Base-by-base conservation (phyloP, 495 filamentous ascomycete genomes). In the Cercophora scortea region DNA sequence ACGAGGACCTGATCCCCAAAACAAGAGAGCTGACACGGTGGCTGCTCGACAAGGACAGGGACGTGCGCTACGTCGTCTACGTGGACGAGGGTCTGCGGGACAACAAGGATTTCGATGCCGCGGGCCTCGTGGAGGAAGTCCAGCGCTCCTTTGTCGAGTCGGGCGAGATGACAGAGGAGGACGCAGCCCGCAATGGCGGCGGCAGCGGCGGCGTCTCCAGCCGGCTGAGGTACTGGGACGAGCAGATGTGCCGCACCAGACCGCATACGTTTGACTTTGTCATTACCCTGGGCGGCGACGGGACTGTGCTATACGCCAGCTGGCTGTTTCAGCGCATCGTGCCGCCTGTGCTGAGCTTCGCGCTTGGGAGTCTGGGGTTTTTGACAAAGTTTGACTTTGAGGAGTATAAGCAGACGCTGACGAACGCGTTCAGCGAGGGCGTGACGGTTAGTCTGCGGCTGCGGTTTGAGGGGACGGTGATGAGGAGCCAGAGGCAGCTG, bases 261-360 rank as follows among this genome's bases (percentile, higher is more conserved):
- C 93, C 94, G 1, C 89, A 96, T 54, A 83, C 81, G 3, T 96
- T 96, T 62, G 93, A 98, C 68, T 90, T 98, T 61, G 85, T 93
- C 13, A 75, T 98, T 35, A 94, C 92, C 0, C 83, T 98, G 4
- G 93, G 93, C n/a, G 93, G 93, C 9, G 93, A 98, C 63, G 93
- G 93, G 12, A 98, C 93, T 0, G 92, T 98, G 33, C 73, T 98
- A 33, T 97, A 95, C 62, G 88, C 93, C 0, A 90, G 84, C 60
- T 98, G 94, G 92, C 74, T 98, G 33, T 98, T 98, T 66, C 93
- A 98, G 75, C 77, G 89, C n/a, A 84, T 97, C 49, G 92, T 97
- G 0, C 93, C 93, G 6, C 93, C 94, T 0, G 88, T 96, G 6
- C 71, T 98, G 17, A 90, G 89, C 45, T 97, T 98, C 68, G 80